Conservation (phyloP, 78 protist species). For the Dictyostelium capitatum region DNA sequence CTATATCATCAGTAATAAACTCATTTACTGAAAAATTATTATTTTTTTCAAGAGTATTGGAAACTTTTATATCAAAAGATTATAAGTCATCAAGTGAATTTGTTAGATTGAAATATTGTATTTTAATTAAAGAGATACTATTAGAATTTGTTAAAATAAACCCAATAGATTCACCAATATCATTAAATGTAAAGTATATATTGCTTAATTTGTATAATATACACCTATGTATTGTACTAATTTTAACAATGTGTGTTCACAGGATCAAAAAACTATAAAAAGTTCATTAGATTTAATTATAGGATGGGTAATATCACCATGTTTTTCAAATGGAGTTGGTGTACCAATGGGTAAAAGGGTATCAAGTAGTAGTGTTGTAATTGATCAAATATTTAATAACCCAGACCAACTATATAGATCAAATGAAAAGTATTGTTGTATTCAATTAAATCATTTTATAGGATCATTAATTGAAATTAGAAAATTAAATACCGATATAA, state of each 20-base stretch:
- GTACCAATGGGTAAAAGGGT: constrained; percentile 49
- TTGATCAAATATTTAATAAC: neutral
- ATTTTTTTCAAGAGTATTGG: neutral
- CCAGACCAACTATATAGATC: neutral
- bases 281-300: constrained; percentile 49
- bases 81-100: neutral
- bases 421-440: neutral
- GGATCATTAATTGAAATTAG: neutral
- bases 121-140: constrained; percentile 20
- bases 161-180: neutral
- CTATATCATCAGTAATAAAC: neutral
- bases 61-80: neutral
- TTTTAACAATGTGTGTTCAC: neutral
- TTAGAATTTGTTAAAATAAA: neutral
- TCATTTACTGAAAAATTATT: neutral
- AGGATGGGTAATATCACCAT: constrained; percentile 60
- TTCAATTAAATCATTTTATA: constrained; percentile 14
- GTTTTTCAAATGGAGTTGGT: constrained; percentile 31
- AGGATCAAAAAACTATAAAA: constrained; percentile 58
- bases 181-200: neutral
- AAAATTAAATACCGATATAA: constrained; percentile 22
- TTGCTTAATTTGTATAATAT: neutral
- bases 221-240: neutral
- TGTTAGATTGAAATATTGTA: constrained; percentile 10
- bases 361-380: constrained; percentile 1